Evolutionary conservation across 1,284 basidiomycete genomes (phyloP).

Genomic region (Cryptococcus amylolentus): DNA sequence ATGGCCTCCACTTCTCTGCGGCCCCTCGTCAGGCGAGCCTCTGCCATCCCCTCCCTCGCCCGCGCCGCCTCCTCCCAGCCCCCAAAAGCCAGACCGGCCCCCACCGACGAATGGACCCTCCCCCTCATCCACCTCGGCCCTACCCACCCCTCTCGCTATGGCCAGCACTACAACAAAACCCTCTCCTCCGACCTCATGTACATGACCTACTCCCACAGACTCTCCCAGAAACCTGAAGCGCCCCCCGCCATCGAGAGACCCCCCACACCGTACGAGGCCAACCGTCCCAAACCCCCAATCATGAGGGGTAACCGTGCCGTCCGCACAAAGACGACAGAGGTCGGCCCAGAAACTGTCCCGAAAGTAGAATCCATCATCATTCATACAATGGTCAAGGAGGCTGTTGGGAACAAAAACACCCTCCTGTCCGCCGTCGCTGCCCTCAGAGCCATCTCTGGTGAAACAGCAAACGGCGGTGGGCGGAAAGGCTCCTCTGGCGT

Average conservation of each 20-base stretch:
- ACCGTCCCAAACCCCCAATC: conserved; percentile 41
- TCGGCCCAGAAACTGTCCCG: conserved; percentile 65
- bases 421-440: conserved; percentile 84
- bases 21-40: conserved; percentile 4
- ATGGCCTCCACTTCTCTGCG: conserved; percentile 11
- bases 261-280: conserved; percentile 47
- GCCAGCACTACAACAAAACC: conserved; percentile 79
- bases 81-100: not conserved
- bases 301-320: conserved; percentile 44
- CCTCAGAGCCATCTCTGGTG: conserved; percentile 80
- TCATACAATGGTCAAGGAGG: conserved; percentile 78
- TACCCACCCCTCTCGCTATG: conserved; percentile 70
- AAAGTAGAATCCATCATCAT: conserved; percentile 78
- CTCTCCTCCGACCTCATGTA: conserved; percentile 88
- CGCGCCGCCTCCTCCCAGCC: conserved; percentile 14
- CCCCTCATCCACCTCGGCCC: conserved; percentile 51
- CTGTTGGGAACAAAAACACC: conserved; percentile 67
- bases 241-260: conserved; percentile 27
- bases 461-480: conserved; percentile 67
- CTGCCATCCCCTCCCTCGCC: conserved; percentile 4
- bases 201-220: conserved; percentile 83
- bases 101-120: conserved; percentile 17
- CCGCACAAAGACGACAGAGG: conserved; percentile 49
- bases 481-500: conserved; percentile 69
- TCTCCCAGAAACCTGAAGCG: conserved; percentile 25